phyloP scores from a whole-genome alignment of 2,329 filamentous ascomycete species.

The Cryoendolithus antarcticus region DNA sequence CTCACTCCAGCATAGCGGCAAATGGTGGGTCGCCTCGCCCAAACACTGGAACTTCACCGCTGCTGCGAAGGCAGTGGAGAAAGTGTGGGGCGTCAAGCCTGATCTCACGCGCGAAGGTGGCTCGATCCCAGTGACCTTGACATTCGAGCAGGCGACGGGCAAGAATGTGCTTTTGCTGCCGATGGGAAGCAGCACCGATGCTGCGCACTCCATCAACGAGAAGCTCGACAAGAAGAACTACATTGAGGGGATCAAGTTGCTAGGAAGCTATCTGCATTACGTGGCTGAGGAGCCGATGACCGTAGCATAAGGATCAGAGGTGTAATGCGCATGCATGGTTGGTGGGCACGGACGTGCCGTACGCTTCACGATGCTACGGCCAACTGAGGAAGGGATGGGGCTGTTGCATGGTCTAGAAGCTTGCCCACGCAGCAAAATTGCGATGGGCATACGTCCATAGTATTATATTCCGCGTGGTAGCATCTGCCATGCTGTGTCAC shows the following conservation, averaged over 20 bases:
- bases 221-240: slow-evolving; percentile 96
- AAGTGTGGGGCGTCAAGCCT: slow-evolving; percentile 84
- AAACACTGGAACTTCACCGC: slow-evolving; percentile 99
- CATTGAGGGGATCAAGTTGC: slow-evolving; percentile 91
- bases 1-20: slow-evolving; percentile 75
- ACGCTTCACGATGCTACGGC: too few species aligned
- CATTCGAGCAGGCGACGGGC: slow-evolving; percentile 91
- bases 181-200: slow-evolving; percentile 95
- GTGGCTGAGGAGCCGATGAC: slow-evolving; percentile 70
- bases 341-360: too few species aligned
- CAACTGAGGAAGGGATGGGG: neutral
- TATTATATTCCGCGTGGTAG: too few species aligned
- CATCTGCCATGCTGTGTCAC: too few species aligned
- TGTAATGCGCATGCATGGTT: too few species aligned
- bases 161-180: slow-evolving; percentile 94
- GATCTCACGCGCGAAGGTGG: slow-evolving; percentile 95
- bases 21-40: slow-evolving; percentile 97
- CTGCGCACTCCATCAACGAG: slow-evolving; percentile 96
- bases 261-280: slow-evolving; percentile 92
- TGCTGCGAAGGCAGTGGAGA: slow-evolving; percentile 84
- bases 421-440: neutral
- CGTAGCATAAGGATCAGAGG: too few species aligned
- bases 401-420: slow-evolving; percentile 5
- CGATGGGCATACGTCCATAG: too few species aligned
- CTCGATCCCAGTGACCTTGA: slow-evolving; percentile 91